Percentiles rank a stretch among this genome's conserved stretches.
These are phyloP conservation scores for Zygnema circumcarinatum DNA, from an alignment of 139 green algal species.

Conservation along the genomic window DNA sequence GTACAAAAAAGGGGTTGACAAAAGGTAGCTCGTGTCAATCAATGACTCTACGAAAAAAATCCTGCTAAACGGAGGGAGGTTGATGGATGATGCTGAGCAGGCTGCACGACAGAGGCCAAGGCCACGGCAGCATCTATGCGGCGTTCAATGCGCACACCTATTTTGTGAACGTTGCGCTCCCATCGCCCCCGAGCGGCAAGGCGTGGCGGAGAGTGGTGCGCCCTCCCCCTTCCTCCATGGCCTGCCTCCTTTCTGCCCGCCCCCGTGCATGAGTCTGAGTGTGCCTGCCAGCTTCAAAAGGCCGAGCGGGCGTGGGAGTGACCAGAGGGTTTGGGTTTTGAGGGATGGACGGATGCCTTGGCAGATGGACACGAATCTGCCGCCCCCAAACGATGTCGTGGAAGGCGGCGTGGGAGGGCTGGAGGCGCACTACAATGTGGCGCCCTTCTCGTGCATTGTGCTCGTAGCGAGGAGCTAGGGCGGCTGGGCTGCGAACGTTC, in stretches of 20 bases:
- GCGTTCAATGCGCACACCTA: slow-evolving; percentile 77
- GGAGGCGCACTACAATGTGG: slow-evolving; percentile 70
- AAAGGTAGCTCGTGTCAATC: too few species aligned
- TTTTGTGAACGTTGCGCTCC: slow-evolving; percentile 68
- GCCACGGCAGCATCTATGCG: slow-evolving; percentile 72
- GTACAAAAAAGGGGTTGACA: too few species aligned
- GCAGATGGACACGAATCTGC: slow-evolving; percentile 92
- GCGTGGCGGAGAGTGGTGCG: slow-evolving; percentile 42
- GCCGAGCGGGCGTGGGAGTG: background rate
- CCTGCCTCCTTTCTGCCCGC: background rate
- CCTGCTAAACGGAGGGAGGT: background rate
- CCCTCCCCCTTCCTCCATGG: background rate
- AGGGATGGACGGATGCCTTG: slow-evolving; percentile 75
- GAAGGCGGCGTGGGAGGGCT: slow-evolving; percentile 65
- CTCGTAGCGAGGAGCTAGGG: slow-evolving; percentile 79
- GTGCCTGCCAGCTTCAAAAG: background rate
- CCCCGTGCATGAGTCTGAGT: background rate
- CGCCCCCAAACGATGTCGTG: slow-evolving; percentile 83
- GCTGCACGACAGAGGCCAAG: slow-evolving; percentile 44
- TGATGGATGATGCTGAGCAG: slow-evolving; percentile 14
- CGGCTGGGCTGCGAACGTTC: too few species aligned
- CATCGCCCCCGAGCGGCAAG: slow-evolving; percentile 52
- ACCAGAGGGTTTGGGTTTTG: background rate
- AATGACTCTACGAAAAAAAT: too few species aligned
- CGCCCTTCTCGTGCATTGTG: slow-evolving; percentile 77